Percentiles rank a stretch among this genome's conserved stretches.
Conservation (phyloP, 2,329 filamentous ascomycete species). For the Botryotinia narcissicola region DNA sequence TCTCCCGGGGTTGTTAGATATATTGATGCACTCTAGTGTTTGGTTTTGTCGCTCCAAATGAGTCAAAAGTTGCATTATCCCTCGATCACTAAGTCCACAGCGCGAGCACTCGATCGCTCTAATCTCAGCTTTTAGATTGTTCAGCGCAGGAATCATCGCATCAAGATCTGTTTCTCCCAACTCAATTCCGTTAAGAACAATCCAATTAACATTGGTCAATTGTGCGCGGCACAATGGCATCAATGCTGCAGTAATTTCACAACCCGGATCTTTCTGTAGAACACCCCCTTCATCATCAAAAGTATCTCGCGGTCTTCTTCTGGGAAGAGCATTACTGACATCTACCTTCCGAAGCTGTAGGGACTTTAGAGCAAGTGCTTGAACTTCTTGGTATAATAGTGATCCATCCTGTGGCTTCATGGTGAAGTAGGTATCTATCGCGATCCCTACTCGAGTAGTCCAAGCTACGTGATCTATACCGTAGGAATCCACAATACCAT, state of each 20-base stretch:
- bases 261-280: conserved; percentile 58
- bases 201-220: conserved; percentile 69
- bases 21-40: conserved; percentile 64
- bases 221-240: conserved; percentile 66
- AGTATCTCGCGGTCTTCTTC: conserved; percentile 47
- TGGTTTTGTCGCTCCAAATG: conserved; percentile 62
- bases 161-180: conserved; percentile 71
- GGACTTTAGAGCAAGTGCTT: conserved; percentile 65
- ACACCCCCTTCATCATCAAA: conserved; percentile 47
- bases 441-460: conserved; percentile 50
- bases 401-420: conserved; percentile 43
- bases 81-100: conserved; percentile 57
- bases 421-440: conserved; percentile 35
- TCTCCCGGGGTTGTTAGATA: conserved; percentile 65
- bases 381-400: conserved; percentile 65
- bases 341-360: conserved; percentile 61
- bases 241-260: conserved; percentile 67
- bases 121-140: conserved; percentile 61
- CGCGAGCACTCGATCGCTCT: conserved; percentile 66
- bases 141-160: conserved; percentile 61
- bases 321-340: conserved; percentile 60
- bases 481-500: conserved; percentile 57
- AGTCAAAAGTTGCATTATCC: conserved; percentile 61
- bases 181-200: conserved; percentile 64
- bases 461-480: conserved; percentile 62